phyloP scores from a whole-genome alignment of 257 asterid species.

The Salvia hispanica region DNA sequence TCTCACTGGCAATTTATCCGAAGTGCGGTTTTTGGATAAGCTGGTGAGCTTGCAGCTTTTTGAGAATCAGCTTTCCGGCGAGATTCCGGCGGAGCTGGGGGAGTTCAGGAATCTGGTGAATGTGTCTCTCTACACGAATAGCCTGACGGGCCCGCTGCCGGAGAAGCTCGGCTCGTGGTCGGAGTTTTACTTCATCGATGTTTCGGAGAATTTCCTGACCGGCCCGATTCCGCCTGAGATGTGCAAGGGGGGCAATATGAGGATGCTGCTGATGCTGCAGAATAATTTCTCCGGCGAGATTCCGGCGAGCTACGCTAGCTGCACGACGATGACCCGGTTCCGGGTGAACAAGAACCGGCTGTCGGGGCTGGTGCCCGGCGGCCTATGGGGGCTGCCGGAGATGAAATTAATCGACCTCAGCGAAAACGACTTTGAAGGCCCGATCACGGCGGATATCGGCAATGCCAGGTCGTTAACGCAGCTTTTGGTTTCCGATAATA shows the following conservation, averaged over 20 bases:
- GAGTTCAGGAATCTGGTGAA: constrained; percentile 62
- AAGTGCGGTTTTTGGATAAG: constrained; percentile 51
- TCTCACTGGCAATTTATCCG: constrained; percentile 64
- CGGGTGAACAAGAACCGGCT: constrained; percentile 68
- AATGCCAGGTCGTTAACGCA: constrained; percentile 57
- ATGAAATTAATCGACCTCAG: constrained; percentile 54
- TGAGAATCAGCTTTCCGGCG: constrained; percentile 66
- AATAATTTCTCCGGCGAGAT: constrained; percentile 77
- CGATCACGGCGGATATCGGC: constrained; percentile 56
- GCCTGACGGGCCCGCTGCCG: constrained; percentile 66
- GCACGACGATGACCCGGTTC: constrained; percentile 56
- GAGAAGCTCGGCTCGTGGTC: constrained; percentile 77
- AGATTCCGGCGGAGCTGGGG: constrained; percentile 72
- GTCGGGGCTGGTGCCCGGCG: constrained; percentile 69
- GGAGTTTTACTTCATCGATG: constrained; percentile 62
- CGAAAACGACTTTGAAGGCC: constrained; percentile 59
- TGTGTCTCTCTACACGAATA: constrained; percentile 66
- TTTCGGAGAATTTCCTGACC: constrained; percentile 64
- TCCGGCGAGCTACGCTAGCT: constrained; percentile 62
- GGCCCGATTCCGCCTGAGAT: constrained; percentile 90
- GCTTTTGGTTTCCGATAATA: constrained; percentile 51
- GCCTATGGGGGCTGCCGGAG: constrained; percentile 76
- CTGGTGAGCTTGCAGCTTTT: constrained; percentile 66
- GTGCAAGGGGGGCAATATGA: constrained; percentile 77
- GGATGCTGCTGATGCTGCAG: constrained; percentile 51